Percentiles rank a stretch among this genome's conserved stretches.
phyloP scores from a whole-genome alignment of 1,284 basidiomycete species.

The Schizophyllum amplum region DNA sequence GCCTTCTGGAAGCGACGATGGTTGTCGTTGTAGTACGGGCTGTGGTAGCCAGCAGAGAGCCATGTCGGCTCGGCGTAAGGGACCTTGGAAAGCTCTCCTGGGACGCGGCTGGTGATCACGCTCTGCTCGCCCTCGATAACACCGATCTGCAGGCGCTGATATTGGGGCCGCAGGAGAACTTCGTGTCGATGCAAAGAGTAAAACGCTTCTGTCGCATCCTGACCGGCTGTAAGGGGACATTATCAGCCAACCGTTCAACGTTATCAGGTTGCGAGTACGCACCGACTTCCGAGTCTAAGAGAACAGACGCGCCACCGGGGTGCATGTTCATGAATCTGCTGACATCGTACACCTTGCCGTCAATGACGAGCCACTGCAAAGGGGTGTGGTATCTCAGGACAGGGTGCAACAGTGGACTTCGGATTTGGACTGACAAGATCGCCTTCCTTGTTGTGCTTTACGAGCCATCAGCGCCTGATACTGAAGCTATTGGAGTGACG shows the following conservation, averaged over 20 bases:
- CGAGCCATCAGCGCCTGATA: conserved; percentile 39
- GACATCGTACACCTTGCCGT: conserved; percentile 78
- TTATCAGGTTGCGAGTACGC: conserved; percentile 22
- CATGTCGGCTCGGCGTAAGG: conserved; percentile 84
- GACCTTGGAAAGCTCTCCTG: conserved; percentile 59
- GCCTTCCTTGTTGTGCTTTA: conserved; percentile 55
- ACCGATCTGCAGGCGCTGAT: conserved; percentile 64
- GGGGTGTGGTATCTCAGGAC: conserved; percentile 11
- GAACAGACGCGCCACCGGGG: conserved; percentile 72
- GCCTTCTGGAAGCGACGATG: conserved; percentile 59
- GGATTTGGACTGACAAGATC: conserved; percentile 35
- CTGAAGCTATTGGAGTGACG: neutral
- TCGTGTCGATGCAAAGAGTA: conserved; percentile 79
- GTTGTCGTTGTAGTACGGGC: conserved; percentile 60
- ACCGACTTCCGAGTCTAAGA: conserved; percentile 68
- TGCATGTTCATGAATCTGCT: conserved; percentile 73
- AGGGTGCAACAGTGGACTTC: neutral
- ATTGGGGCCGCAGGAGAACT: conserved; percentile 69
- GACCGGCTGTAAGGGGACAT: conserved; percentile 50
- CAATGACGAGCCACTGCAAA: conserved; percentile 72
- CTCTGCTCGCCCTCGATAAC: conserved; percentile 58
- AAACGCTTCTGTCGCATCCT: conserved; percentile 83
- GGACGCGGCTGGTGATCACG: conserved; percentile 41
- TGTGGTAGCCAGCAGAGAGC: conserved; percentile 58
- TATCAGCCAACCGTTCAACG: conserved; percentile 28